A percentile compares a stretch with the other conserved stretches of the same genome.
Evolutionary conservation across 805 yeast species (phyloP).

Genomic region (Yamadazyma takamatsuzukensis): DNA sequence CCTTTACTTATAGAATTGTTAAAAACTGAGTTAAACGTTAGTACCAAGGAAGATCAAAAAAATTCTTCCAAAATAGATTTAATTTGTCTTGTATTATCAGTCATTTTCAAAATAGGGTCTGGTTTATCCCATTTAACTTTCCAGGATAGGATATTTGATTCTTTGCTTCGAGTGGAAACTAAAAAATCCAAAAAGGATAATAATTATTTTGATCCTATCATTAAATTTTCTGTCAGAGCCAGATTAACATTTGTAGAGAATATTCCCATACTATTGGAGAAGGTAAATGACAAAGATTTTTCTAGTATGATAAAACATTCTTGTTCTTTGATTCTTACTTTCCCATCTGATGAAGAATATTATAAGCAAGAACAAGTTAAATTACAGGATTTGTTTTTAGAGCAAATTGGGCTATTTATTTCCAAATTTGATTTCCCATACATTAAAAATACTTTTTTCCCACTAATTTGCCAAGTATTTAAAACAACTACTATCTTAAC

Average conservation of each 20-base stretch:
- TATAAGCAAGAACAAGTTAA: conserved; percentile 26
- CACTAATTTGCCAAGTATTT: conserved; percentile 67
- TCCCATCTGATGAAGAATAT: conserved; percentile 24
- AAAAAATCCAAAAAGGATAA: conserved; percentile 19
- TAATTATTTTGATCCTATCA: conserved; percentile 21
- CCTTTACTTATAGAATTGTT: conserved; percentile 61
- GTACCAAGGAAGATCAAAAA: conserved; percentile 19
- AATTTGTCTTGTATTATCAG: conserved; percentile 46
- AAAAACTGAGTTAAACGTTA: conserved; percentile 29
- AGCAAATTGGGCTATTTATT: conserved; percentile 37
- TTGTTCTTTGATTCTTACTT: conserved; percentile 30
- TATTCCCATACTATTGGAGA: conserved; percentile 42
- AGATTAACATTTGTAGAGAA: conserved; percentile 40
- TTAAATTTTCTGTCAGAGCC: conserved; percentile 28
- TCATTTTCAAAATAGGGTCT: conserved; percentile 60
- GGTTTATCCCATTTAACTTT: conserved; percentile 74
- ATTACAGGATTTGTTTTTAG: conserved; percentile 53
- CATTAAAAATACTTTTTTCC: conserved; percentile 72
- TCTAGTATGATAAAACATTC: conserved; percentile 44
- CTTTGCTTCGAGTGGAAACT: conserved; percentile 24
- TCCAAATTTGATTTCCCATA: conserved; percentile 60
- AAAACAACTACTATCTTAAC: conserved; percentile 80
- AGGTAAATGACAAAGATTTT: conserved; percentile 53
- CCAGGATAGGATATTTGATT: conserved; percentile 61
- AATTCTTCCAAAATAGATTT: conserved; percentile 19